Evolutionary conservation across 805 yeast genomes (phyloP).

Genomic region (Candida lessepsii): DNA sequence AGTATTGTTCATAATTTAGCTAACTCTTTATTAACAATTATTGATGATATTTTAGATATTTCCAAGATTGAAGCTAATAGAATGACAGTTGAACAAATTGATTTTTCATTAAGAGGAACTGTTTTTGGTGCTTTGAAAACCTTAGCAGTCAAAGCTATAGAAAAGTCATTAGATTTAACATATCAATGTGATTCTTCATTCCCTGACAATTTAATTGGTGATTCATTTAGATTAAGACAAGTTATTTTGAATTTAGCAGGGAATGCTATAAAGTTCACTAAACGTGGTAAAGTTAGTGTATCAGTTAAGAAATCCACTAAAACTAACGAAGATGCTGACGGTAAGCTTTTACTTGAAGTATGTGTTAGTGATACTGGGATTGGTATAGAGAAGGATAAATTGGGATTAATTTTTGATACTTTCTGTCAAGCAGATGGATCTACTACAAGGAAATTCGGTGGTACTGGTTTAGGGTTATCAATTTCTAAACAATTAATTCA

Average conservation of each 20-base stretch:
- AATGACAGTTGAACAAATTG: conserved; percentile 89
- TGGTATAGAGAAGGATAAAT: conserved; percentile 81
- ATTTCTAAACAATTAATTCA: conserved; percentile 85
- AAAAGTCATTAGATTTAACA: conserved; percentile 74
- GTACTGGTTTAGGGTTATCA: conserved; percentile 86
- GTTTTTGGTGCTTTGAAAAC: conserved; percentile 90
- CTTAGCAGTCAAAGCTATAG: conserved; percentile 85
- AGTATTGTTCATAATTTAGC: conserved; percentile 87
- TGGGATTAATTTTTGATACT: conserved; percentile 83
- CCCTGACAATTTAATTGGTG: conserved; percentile 86
- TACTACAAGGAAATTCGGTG: conserved; percentile 89
- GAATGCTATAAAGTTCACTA: conserved; percentile 86
- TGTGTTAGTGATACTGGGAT: conserved; percentile 91
- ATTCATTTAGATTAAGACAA: conserved; percentile 83
- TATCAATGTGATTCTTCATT: conserved; percentile 83
- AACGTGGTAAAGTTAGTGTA: conserved; percentile 75
- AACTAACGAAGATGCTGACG: conserved; percentile 33
- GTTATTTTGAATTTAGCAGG: conserved; percentile 86
- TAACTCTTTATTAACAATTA: conserved; percentile 78
- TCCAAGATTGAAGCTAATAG: conserved; percentile 92
- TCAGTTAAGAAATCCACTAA: conserved; percentile 58
- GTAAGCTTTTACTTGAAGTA: conserved; percentile 63
- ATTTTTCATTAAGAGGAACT: conserved; percentile 81
- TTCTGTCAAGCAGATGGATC: conserved; percentile 95
- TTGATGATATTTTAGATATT: conserved; percentile 87